Percentiles rank a stretch among this genome's conserved stretches.
These are phyloP conservation scores for Acrocalymma vagum DNA, from an alignment of 2,329 filamentous ascomycete species.

Conservation along the genomic window DNA sequence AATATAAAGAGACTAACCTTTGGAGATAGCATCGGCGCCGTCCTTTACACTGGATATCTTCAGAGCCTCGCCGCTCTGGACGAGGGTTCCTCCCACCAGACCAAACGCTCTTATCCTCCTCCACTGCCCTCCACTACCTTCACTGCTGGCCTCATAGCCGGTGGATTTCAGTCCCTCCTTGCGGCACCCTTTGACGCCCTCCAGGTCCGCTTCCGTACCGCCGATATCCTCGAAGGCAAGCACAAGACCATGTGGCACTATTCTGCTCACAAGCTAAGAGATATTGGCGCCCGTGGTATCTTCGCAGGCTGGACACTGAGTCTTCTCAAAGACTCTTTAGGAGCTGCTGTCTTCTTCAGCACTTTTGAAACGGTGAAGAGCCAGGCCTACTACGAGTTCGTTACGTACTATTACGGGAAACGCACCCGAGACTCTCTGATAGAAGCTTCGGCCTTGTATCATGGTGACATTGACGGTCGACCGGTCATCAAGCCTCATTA, in stretches of 20 bases:
- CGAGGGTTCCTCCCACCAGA: conserved; percentile 67
- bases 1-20: conserved; percentile 11
- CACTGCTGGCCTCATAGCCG: conserved; percentile 74
- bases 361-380: conserved; percentile 80
- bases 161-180: conserved; percentile 73
- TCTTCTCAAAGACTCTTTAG: conserved; percentile 74
- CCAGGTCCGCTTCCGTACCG: conserved; percentile 74
- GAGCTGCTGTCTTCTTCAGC: conserved; percentile 76
- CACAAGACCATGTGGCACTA: conserved; percentile 78
- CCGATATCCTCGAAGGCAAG: conserved; percentile 66
- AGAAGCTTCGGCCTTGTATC: conserved; percentile 25
- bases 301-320: conserved; percentile 78
- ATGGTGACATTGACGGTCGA: conserved; percentile 37
- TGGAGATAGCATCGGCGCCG: conserved; percentile 70
- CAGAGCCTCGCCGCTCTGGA: conserved; percentile 73
- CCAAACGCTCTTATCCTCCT: conserved; percentile 74
- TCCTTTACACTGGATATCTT: conserved; percentile 79
- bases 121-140: conserved; percentile 71
- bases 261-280: conserved; percentile 70
- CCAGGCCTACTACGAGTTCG: conserved; percentile 75
- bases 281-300: conserved; percentile 75
- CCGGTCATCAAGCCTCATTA: conserved; percentile 76
- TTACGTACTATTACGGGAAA: conserved; percentile 71
- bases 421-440: conserved; percentile 41
- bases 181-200: conserved; percentile 80